These are phyloP conservation scores for Sporothrix schenckii DNA, from an alignment of 2,329 filamentous ascomycete genomes.

Conservation along the genomic window DNA sequence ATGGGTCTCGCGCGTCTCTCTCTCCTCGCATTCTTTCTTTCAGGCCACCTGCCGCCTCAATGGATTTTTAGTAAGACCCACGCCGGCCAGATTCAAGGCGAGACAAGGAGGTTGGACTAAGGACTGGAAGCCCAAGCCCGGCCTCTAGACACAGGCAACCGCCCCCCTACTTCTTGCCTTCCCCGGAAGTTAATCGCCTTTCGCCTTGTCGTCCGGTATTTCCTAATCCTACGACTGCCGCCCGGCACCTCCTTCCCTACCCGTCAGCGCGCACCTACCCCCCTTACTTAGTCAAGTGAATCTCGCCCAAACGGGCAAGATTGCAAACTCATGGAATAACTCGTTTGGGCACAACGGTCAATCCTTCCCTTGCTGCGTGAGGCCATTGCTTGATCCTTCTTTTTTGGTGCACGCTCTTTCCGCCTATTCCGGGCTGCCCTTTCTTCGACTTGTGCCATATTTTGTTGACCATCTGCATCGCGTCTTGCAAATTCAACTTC, in stretches of 20 bases:
- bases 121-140: constrained; percentile 1
- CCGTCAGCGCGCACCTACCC: constrained; percentile 21
- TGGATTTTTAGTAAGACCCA: constrained; percentile 18
- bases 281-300: constrained; percentile 6
- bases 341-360: background rate
- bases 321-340: background rate
- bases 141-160: background rate
- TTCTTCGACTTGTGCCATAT: background rate
- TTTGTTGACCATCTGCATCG: background rate
- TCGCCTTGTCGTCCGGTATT: constrained; percentile 22
- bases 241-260: constrained; percentile 15
- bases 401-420: constrained; percentile 9
- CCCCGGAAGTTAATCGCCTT: constrained; percentile 1
- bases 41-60: constrained; percentile 15
- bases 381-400: constrained; percentile 17
- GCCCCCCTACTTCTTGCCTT: constrained; percentile 16
- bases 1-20: constrained; percentile 17
- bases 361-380: constrained; percentile 10
- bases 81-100: constrained; percentile 9
- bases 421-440: background rate
- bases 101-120: constrained; percentile 13
- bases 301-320: constrained; percentile 10
- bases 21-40: constrained; percentile 18
- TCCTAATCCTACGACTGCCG: constrained; percentile 12
- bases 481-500: constrained; percentile 7